Conservation (phyloP, 352 stramenopile genomes). For the Phytophthora foliorum region DNA sequence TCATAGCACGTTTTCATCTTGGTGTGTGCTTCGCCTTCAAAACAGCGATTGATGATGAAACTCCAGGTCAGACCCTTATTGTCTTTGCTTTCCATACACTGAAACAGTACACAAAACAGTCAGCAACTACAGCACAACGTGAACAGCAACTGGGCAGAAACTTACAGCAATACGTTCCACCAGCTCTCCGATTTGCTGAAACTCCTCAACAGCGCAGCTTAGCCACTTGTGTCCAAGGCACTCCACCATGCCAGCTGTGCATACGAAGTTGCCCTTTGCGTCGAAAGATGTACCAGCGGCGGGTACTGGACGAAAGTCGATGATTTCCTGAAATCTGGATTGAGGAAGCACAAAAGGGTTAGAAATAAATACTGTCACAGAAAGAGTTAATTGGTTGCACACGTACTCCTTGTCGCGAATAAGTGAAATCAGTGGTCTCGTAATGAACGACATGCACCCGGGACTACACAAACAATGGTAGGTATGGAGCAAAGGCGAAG, state of each 20-base stretch:
- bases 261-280: slow-evolving; percentile 70
- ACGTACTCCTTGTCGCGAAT: slow-evolving; percentile 68
- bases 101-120: slow-evolving; percentile 7
- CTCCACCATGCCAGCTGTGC: slow-evolving; percentile 72
- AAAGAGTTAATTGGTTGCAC: neutral
- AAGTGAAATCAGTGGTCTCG: slow-evolving; percentile 66
- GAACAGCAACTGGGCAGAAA: slow-evolving; percentile 7
- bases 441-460: slow-evolving; percentile 82
- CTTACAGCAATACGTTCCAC: slow-evolving; percentile 72
- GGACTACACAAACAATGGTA: slow-evolving; percentile 44
- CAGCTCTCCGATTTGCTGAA: slow-evolving; percentile 65
- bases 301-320: slow-evolving; percentile 75
- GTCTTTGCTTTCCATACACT: slow-evolving; percentile 84
- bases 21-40: slow-evolving; percentile 51
- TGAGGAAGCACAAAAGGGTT: slow-evolving; percentile 7
- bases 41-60: slow-evolving; percentile 72
- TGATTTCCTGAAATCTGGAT: slow-evolving; percentile 73
- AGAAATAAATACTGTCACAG: slow-evolving; percentile 4
- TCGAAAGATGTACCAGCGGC: slow-evolving; percentile 75
- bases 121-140: neutral
- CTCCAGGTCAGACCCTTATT: slow-evolving; percentile 80
- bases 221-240: slow-evolving; percentile 85
- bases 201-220: slow-evolving; percentile 78
- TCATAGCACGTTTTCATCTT: slow-evolving; percentile 77
- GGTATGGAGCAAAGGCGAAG: neutral